Percentiles rank a stretch among this genome's conserved stretches.
Evolutionary conservation across 257 asterid genomes (phyloP).

Genomic region (Solanum stenotomum): DNA sequence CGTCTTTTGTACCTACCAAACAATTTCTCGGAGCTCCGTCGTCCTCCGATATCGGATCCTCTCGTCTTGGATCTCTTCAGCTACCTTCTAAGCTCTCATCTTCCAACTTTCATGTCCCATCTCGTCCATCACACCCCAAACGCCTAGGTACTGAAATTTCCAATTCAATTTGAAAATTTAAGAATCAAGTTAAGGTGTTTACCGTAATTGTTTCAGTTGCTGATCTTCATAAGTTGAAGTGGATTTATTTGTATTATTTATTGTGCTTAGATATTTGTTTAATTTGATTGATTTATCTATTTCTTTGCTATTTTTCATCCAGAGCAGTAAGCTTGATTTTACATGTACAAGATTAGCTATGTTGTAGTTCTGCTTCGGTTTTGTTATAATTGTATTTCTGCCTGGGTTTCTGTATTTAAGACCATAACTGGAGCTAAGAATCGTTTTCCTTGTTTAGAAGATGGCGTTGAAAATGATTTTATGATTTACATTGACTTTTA

Average conservation of each 20-base stretch:
- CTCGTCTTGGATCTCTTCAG: slow-evolving; percentile 50
- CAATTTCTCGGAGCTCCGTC: slow-evolving; percentile 55
- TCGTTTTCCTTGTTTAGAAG: background rate
- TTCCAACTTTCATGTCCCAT: slow-evolving; percentile 34
- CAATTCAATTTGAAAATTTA: background rate
- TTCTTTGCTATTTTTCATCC: background rate
- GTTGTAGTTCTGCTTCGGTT: background rate
- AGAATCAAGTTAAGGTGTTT: background rate
- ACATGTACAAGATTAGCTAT: background rate
- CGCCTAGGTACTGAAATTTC: slow-evolving; percentile 44
- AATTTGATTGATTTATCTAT: background rate
- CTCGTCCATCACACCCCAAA: slow-evolving; percentile 44
- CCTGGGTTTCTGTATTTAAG: background rate
- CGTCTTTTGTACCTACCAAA: slow-evolving; percentile 44
- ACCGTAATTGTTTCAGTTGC: background rate
- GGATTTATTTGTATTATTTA: background rate
- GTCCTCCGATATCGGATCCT: slow-evolving; percentile 25
- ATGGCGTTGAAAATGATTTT: background rate
- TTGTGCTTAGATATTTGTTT: background rate
- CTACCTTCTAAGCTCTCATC: slow-evolving; percentile 28
- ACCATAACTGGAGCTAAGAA: background rate
- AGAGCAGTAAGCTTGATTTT: background rate
- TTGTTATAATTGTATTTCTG: background rate
- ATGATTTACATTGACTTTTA: background rate
- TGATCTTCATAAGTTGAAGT: background rate